Percentiles rank a stretch among this genome's conserved stretches.
phyloP scores from a whole-genome alignment of 2,329 filamentous ascomycete species.

The Trichophyton mentagrophytes region DNA sequence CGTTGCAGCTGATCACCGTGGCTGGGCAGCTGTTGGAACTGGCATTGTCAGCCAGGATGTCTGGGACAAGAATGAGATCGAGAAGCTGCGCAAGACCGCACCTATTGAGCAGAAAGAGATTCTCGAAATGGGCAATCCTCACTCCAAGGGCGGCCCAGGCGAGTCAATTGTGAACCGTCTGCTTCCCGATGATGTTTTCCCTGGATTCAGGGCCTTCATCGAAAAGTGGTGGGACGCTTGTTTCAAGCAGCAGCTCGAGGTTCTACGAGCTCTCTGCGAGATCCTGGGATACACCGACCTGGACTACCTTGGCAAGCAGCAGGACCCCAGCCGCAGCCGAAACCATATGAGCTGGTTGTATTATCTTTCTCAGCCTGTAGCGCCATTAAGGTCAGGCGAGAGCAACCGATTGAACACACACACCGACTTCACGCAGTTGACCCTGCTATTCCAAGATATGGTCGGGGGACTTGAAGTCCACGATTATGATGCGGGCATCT shows the following conservation, averaged over 20 bases:
- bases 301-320: background rate
- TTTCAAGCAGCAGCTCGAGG: background rate
- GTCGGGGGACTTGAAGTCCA: conserved; percentile 41
- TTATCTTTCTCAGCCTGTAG: background rate
- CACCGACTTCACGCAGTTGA: conserved; percentile 44
- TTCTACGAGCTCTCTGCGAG: background rate
- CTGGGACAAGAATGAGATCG: background rate
- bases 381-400: background rate
- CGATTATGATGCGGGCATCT: conserved; percentile 10
- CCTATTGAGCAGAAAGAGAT: background rate
- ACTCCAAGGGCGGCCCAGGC: background rate
- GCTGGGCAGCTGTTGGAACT: too few species aligned
- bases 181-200: too few species aligned
- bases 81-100: background rate
- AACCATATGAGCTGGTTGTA: conserved; percentile 1
- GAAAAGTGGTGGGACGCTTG: background rate
- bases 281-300: background rate
- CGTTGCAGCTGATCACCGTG: too few species aligned
- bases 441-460: conserved; percentile 41
- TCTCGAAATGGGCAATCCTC: background rate
- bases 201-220: too few species aligned
- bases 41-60: background rate
- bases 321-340: background rate
- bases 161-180: background rate
- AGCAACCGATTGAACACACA: conserved; percentile 20